Percentiles rank a stretch among this genome's conserved stretches.
Evolutionary conservation across 1,284 basidiomycete genomes (phyloP).

Genomic region (Jaminaea rosea): DNA sequence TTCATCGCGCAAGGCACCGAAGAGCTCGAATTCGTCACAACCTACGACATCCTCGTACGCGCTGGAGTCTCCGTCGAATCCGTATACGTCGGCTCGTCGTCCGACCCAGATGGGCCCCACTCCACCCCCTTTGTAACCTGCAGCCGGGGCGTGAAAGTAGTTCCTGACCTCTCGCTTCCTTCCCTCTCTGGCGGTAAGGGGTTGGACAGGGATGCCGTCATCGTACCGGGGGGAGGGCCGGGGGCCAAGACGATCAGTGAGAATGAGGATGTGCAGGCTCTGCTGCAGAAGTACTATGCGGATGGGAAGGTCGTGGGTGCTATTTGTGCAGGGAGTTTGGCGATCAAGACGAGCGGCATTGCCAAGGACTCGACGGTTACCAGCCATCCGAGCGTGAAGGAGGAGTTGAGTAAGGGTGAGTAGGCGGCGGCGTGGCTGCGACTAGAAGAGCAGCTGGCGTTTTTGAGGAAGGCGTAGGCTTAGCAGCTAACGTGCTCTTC

Average conservation of each 20-base stretch:
- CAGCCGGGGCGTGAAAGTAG: conserved; percentile 36
- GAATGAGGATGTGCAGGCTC: conserved; percentile 57
- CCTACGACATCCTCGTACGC: conserved; percentile 41
- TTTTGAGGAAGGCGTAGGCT: too few relatives aligned
- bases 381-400: conserved; percentile 68
- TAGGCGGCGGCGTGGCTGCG: neutral
- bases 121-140: conserved; percentile 13
- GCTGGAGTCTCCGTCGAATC: conserved; percentile 24
- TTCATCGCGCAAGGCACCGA: conserved; percentile 81
- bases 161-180: conserved; percentile 27
- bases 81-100: conserved; percentile 24
- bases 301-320: conserved; percentile 25
- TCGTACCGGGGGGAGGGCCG: conserved; percentile 71
- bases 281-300: conserved; percentile 59
- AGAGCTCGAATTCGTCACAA: conserved; percentile 59
- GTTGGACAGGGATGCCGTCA: conserved; percentile 59
- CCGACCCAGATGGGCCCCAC: conserved; percentile 13
- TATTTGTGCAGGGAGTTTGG: conserved; percentile 52
- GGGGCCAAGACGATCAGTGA: conserved; percentile 67
- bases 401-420: conserved; percentile 57
- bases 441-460: neutral
- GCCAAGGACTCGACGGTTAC: conserved; percentile 56
- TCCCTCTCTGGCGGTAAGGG: conserved; percentile 17
- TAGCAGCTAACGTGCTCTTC: too few relatives aligned
- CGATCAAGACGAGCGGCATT: conserved; percentile 60